phyloP scores from a whole-genome alignment of 1,284 basidiomycete genomes.

The Phellinidium pouzarii region DNA sequence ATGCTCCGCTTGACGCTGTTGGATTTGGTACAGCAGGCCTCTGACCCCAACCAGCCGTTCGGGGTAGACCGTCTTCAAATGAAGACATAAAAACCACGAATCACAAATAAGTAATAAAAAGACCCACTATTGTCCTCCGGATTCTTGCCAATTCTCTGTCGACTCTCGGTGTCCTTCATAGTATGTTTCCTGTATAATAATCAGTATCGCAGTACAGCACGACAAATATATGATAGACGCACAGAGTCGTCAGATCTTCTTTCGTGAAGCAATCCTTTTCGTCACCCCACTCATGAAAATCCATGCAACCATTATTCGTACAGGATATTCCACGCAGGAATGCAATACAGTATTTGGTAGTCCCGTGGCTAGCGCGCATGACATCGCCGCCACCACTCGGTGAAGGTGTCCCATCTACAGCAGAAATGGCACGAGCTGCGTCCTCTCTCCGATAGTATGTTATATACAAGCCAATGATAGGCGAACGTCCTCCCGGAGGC shows the following conservation, averaged over 20 bases:
- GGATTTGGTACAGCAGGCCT: conserved; percentile 33
- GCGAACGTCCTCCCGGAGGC: conserved; percentile 62
- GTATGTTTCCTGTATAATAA: conserved; percentile 64
- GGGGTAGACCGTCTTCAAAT: conserved; percentile 53
- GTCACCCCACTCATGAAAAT: conserved; percentile 96
- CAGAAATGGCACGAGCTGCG: conserved; percentile 87
- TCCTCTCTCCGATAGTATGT: conserved; percentile 95
- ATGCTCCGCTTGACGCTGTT: conserved; percentile 23
- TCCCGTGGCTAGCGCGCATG: conserved; percentile 92
- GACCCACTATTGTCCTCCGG: conserved; percentile 53
- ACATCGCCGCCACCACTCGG: conserved; percentile 75
- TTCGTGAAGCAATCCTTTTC: conserved; percentile 96
- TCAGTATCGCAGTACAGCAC: conserved; percentile 1
- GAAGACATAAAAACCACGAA: conserved; percentile 25
- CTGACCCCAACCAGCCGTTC: conserved; percentile 79
- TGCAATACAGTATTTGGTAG: conserved; percentile 96
- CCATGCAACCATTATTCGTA: conserved; percentile 86
- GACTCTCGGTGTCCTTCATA: conserved; percentile 76
- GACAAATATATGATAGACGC: conserved; percentile 29
- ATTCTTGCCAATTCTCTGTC: conserved; percentile 44
- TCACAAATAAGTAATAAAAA: conserved; percentile 20
- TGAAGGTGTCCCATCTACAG: conserved; percentile 86
- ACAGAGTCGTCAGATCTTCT: conserved; percentile 87
- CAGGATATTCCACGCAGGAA: conserved; percentile 88
- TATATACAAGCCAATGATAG: conserved; percentile 92